Evolutionary conservation across 2,329 filamentous ascomycete species (phyloP).

Genomic region (Stagonosporopsis cucurbitacearum): DNA sequence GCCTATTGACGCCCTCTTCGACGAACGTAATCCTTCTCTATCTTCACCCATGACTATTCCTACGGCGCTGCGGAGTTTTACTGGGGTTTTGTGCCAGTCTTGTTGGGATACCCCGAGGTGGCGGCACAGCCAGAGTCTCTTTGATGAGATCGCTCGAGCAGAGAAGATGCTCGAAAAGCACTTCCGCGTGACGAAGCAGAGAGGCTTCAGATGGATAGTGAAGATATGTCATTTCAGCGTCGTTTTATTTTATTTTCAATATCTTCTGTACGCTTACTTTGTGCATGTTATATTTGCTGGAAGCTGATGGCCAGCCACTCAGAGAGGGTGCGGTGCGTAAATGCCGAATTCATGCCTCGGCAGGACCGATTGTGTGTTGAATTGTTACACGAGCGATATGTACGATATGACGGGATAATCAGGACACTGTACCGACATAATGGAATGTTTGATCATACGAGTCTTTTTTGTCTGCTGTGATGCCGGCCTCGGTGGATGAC

Average conservation of each 20-base stretch:
- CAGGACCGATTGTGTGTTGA: slow-evolving; percentile 27
- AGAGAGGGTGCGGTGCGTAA: not conserved
- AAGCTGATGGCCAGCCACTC: not conserved
- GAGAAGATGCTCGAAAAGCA: slow-evolving; percentile 1
- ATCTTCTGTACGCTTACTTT: slow-evolving; percentile 31
- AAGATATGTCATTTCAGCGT: not conserved
- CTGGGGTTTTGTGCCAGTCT: slow-evolving; percentile 21
- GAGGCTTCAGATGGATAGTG: slow-evolving; percentile 1
- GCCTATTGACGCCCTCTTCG: slow-evolving; percentile 33
- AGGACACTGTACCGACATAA: slow-evolving; percentile 3
- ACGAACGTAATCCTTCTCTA: slow-evolving; percentile 28
- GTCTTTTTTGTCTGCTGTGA: not conserved
- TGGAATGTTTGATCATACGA: slow-evolving; percentile 8
- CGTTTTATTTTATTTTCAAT: slow-evolving; percentile 11
- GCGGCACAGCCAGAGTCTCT: slow-evolving; percentile 2
- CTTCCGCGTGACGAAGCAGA: not conserved
- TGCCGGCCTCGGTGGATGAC: not conserved
- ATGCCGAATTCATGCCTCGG: slow-evolving; percentile 23
- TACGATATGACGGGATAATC: slow-evolving; percentile 21
- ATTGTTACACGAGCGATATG: slow-evolving; percentile 19
- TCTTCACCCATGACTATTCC: slow-evolving; percentile 25
- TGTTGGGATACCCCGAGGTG: slow-evolving; percentile 36
- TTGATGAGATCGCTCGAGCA: slow-evolving; percentile 5
- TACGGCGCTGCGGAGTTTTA: slow-evolving; percentile 28
- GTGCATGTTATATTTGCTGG: slow-evolving; percentile 24